Evolutionary conservation across 176 grass and related monocot genomes (phyloP).

Genomic region (Zoysia japonica): DNA sequence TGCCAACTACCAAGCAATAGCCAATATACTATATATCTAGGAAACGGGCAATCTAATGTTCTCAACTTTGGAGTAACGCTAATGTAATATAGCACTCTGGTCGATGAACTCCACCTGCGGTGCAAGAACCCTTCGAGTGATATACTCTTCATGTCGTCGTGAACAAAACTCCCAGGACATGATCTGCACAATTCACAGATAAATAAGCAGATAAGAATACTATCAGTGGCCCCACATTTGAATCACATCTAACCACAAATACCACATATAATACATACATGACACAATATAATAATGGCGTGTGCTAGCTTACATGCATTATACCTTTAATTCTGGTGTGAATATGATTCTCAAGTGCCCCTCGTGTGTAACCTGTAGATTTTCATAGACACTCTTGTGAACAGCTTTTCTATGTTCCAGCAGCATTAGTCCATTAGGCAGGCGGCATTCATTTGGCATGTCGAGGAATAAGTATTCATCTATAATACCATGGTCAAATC

Average conservation of each 20-base stretch:
- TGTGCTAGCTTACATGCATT: not conserved
- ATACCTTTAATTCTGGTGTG: conserved; percentile 92
- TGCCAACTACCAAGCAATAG: not conserved
- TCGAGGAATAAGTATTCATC: conserved; percentile 93
- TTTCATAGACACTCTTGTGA: conserved; percentile 91
- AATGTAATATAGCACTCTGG: not conserved
- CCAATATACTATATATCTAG: not conserved
- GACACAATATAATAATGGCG: not conserved
- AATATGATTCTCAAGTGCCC: conserved; percentile 92
- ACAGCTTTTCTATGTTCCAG: conserved; percentile 89
- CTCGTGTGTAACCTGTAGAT: conserved; percentile 79
- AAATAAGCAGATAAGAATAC: conserved; percentile 32
- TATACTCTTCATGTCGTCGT: conserved; percentile 78
- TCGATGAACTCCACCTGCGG: conserved; percentile 63
- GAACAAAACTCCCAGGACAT: conserved; percentile 98
- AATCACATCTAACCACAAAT: conserved; percentile 46
- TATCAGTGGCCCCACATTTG: conserved; percentile 46
- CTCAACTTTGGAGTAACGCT: not conserved
- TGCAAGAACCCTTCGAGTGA: conserved; percentile 73
- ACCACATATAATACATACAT: conserved; percentile 6
- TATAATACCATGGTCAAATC: conserved; percentile 90
- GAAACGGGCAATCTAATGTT: not conserved
- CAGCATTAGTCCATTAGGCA: conserved; percentile 74
- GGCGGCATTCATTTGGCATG: conserved; percentile 78
- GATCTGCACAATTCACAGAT: conserved; percentile 56